Percentiles rank a stretch among this genome's conserved stretches.
These are phyloP conservation scores for Planoprotostelium fungivorum DNA, from an alignment of 78 protist genomes.

Conservation along the genomic window DNA sequence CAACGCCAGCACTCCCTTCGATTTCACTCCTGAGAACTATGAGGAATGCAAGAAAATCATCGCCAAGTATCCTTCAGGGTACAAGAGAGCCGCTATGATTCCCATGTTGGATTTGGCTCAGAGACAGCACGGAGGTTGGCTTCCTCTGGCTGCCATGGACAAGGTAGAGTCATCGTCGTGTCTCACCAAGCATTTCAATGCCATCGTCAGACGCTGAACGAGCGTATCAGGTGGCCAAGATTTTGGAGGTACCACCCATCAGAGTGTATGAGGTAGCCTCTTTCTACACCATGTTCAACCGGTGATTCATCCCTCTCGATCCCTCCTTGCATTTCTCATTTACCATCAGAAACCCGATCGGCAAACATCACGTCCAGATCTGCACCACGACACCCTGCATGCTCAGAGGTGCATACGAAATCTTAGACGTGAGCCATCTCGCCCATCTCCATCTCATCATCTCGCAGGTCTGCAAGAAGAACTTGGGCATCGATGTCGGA, in stretches of 20 bases:
- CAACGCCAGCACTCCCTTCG: constrained; percentile 79
- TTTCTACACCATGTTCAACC: constrained; percentile 96
- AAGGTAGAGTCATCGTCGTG: constrained; percentile 16
- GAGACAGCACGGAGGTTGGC: constrained; percentile 92
- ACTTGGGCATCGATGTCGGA: constrained; percentile 35
- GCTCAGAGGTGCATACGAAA: constrained; percentile 82
- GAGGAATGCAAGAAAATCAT: constrained; percentile 41
- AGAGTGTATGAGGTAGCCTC: constrained; percentile 94
- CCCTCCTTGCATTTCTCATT: not conserved
- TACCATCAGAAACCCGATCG: constrained; percentile 40
- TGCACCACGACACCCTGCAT: constrained; percentile 97
- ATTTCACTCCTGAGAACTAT: constrained; percentile 75
- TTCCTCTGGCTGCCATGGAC: constrained; percentile 95
- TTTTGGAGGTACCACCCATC: constrained; percentile 86
- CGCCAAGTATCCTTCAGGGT: constrained; percentile 51
- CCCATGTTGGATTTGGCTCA: constrained; percentile 93
- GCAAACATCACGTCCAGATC: constrained; percentile 71
- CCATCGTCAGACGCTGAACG: too few species aligned
- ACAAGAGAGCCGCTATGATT: constrained; percentile 78
- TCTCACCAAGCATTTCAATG: too few species aligned
- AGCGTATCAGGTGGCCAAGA: constrained; percentile 40
- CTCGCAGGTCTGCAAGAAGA: constrained; percentile 21
- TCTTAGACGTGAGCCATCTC: constrained; percentile 21
- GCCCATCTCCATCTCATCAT: not conserved
- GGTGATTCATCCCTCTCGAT: not conserved